Conservation (phyloP, 176 grass and related monocot genomes). For the Oryza rufipogon region DNA sequence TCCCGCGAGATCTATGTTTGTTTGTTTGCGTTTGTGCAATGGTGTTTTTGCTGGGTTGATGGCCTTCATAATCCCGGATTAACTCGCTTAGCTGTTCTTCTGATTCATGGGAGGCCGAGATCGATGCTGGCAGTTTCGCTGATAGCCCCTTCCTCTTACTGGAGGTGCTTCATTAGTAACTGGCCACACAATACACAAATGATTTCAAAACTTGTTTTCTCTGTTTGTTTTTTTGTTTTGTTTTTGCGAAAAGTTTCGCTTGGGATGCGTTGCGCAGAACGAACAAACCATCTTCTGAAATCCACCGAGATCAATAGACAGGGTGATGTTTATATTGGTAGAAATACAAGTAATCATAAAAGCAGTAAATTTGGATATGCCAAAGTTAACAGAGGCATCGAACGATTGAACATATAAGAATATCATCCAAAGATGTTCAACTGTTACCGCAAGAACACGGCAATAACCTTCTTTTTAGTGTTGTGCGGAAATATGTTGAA, state of each 20-base stretch:
- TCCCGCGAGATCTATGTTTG: neutral
- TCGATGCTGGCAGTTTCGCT: slow-evolving; percentile 64
- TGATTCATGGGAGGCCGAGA: slow-evolving; percentile 78
- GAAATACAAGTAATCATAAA: too few species aligned
- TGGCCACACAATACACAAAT: slow-evolving; percentile 47
- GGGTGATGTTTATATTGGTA: too few species aligned
- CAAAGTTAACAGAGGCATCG: too few species aligned
- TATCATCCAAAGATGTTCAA: too few species aligned
- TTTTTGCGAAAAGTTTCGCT: neutral
- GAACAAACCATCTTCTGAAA: too few species aligned
- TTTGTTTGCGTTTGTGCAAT: neutral
- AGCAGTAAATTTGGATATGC: too few species aligned
- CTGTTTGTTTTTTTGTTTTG: neutral
- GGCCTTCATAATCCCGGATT: slow-evolving; percentile 79
- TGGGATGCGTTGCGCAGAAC: too few species aligned
- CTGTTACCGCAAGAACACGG: too few species aligned
- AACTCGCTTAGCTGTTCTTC: slow-evolving; percentile 61
- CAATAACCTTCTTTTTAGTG: too few species aligned
- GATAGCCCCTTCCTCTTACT: slow-evolving; percentile 45
- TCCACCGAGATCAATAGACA: too few species aligned
- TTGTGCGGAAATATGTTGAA: too few species aligned
- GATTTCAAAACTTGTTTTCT: neutral
- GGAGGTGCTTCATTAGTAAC: slow-evolving; percentile 76
- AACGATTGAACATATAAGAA: too few species aligned
- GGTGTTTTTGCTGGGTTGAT: neutral